Evolutionary conservation across 2,329 filamentous ascomycete species (phyloP), one percentile per base, ranked within the genome.

Genomic region (Aspergillus pseudotamarii): DNA sequence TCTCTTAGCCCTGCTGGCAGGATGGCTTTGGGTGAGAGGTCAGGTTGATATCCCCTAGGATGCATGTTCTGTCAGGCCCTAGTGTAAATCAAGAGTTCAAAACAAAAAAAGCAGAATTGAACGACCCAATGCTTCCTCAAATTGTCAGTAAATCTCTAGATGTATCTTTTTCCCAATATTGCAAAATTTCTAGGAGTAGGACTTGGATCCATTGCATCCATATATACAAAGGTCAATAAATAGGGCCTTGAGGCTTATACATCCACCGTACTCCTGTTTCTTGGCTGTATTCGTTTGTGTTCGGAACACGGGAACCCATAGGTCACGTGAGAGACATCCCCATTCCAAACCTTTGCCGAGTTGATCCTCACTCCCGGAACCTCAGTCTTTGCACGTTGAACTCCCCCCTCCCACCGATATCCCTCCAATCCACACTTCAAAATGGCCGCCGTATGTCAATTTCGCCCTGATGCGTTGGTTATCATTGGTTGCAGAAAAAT

Each of bases 371-470:
- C 68, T 62, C 66, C 69, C 72, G 69, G 68, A 72, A 71, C 68
- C 66, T 72, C 75, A 73, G 70, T 64, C 65, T 72, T 74, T 72
- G 72, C 74, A 76, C 72, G 70, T 73, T 67, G 70, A 75, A 68
- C 73, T 70, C 71, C 71, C 67, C 68, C 72, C 69, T 70, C 71
- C 68, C 67, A 68, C 70, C 66, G 66, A 64, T 66, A 65, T 68
- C 64, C 64, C 69, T 70, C 68, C 63, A 68, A 63, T 65, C 66
- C 67, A 70, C 62, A 63, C 66, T 66, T 73, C 76, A 78, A 74
- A 78, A 81, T 81, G 79, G 78, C 79, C 71, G 75, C 78, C 72
- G 72, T 79, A 79, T 61, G 76, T 77, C 56, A 61, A 62, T 64
- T 46, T 6, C 57, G 50, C 11, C 53, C 34, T 41, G 28, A 8